Base-by-base conservation (phyloP, 495 filamentous ascomycete species). In the Letharia lupina region DNA sequence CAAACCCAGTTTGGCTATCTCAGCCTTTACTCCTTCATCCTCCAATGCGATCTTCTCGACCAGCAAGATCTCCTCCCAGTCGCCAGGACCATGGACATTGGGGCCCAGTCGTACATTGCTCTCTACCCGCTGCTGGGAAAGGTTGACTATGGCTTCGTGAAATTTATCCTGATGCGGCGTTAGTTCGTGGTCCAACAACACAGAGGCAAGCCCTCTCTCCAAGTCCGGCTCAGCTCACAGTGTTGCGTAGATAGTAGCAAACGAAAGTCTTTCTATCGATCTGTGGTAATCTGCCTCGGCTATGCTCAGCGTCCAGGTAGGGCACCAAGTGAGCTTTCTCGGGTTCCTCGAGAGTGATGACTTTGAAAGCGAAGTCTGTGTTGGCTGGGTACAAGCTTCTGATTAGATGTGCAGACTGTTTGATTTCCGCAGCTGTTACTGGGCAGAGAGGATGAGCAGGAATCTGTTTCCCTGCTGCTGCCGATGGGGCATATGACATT, bases 281-380 rank as follows among this genome's bases (percentile, higher is more conserved):
- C 39, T 65, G 66, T 52, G 76, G 63, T 37, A 70, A 35, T 50
- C 35, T 65, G 9, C 35, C 44, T 44, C 78, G 76, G 20, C 70
- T 70, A 62, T 80, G 76, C 71, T 83, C 83, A 9, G 81, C 80
- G 47, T 79, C 76, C 7, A 83, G 70, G 66, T 81, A 87, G 0
- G 82, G 80, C 15, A 86, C 67, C 9, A 86, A 74, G 28, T 83
- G 75, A 11, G 78, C 74, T 74, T 91, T 91, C 15, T 79, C 72
- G 11, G 88, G 88, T 75, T 91, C 88, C 50, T 80, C 77, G 0
- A 90, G 77, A 4, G 87, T 89, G 52, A 90, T 78, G 45, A 73
- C 74, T 71, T 89, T 90, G 80, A 89, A 90, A 40, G 84, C 81
- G 4, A 85, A 44, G 41, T 72, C 50, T 35, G 67, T 71, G 40